Evolutionary conservation across 768 basidiomycete species (phyloP), one percentile per base, ranked within the genome.

Genomic region (Trametes elegans): DNA sequence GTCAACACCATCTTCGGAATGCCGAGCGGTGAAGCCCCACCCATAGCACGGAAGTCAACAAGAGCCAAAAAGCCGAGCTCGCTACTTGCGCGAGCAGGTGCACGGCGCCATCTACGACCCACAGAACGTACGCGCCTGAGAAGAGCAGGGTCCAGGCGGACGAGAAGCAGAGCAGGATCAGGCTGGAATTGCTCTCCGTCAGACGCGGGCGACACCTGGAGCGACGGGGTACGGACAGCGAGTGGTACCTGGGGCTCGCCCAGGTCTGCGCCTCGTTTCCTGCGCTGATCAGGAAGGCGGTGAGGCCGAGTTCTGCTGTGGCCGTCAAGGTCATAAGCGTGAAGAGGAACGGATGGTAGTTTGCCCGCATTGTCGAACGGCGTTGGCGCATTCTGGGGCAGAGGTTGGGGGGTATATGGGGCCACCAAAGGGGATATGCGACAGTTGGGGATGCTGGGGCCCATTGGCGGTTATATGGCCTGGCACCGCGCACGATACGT

Each of bases 21-120:
- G 24, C 23, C 8, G 6, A 24, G 47, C 31, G 2, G 21, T 42
- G 18, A 23, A 55, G 34, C 41, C 80, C 56, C 58, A 84, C 89
- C 90, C 90, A 91, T 62, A 90, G 65, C 6, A 79, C 66, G 6
- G 79, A 73, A 3, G 88, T 88, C 32, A 84, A 65, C 24, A 82
- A 67, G 27, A 91, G 73, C 89, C 89, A 92, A 50, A 85, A 66
- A 18, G 89, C 78, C 16, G 89, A 91, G 59, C 87, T 87, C 21
- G 89, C 87, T 38, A 91, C 74, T 66, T 81, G 85, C n/a, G 88
- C 88, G 19, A 91, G 75, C 38, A 88, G 68, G 66, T 85, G 84
- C 41, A 80, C 77, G 4, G 79, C 80, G 43, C 85, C 84, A 49
- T 83, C 82, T 34, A 86, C 70, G 39, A 85, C 79, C 83, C 86